A percentile compares a stretch with the other conserved stretches of the same genome.
phyloP scores from a whole-genome alignment of 2,329 filamentous ascomycete species.

The Arthroderma sp. region DNA sequence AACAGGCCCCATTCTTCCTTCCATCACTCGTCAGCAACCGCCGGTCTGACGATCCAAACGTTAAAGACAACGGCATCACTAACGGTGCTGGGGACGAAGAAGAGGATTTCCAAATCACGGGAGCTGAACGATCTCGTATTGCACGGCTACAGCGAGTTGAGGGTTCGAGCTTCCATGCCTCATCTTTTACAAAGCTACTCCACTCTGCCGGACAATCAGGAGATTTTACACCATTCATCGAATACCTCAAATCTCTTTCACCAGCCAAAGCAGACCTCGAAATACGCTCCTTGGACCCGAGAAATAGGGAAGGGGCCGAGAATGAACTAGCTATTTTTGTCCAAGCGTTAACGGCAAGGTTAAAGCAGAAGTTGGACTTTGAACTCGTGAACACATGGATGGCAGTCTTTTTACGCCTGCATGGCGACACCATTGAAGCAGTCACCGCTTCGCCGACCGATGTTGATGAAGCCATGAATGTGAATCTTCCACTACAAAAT shows the following conservation, averaged over 20 bases:
- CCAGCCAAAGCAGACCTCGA: slow-evolving; percentile 83
- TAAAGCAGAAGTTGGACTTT: slow-evolving; percentile 64
- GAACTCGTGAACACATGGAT: slow-evolving; percentile 96
- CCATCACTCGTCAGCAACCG: slow-evolving; percentile 32
- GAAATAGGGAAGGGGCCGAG: slow-evolving; percentile 5
- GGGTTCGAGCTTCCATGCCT: slow-evolving; percentile 20
- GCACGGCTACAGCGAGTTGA: slow-evolving; percentile 47
- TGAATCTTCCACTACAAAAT: slow-evolving; percentile 36
- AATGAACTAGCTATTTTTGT: slow-evolving; percentile 73
- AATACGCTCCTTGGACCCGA: slow-evolving; percentile 59
- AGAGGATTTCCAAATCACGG: slow-evolving; percentile 20
- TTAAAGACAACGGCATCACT: slow-evolving; percentile 5
- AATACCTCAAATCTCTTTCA: slow-evolving; percentile 64
- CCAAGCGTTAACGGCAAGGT: slow-evolving; percentile 57
- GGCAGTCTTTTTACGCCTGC: slow-evolving; percentile 76
- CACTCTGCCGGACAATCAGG: slow-evolving; percentile 34
- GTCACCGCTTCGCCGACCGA: slow-evolving; percentile 12
- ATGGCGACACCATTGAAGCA: slow-evolving; percentile 46
- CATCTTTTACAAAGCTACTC: slow-evolving; percentile 37
- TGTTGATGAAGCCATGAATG: slow-evolving; percentile 33
- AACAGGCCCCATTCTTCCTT: slow-evolving; percentile 93
- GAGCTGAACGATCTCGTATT: slow-evolving; percentile 50
- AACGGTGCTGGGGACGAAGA: slow-evolving; percentile 18
- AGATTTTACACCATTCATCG: slow-evolving; percentile 56
- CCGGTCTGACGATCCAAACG: slow-evolving; percentile 14